These are phyloP conservation scores for Francoa sonchifolia DNA, from an alignment of 441 rosid species.

Conservation along the genomic window DNA sequence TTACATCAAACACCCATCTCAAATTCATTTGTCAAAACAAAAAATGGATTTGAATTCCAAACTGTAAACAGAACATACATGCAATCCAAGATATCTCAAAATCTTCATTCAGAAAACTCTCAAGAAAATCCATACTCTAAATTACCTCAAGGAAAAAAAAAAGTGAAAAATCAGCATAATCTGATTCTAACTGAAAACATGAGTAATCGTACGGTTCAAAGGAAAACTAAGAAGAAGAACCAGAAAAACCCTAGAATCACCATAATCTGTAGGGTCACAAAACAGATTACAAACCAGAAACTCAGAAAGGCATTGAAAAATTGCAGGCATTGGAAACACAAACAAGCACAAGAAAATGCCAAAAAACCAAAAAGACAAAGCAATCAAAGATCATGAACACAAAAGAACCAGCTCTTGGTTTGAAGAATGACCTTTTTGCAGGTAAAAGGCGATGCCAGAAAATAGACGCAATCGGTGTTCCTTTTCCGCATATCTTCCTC, in stretches of 20 bases:
- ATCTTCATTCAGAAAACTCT: no score
- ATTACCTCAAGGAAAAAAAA: no score
- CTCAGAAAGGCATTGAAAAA: not conserved
- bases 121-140: no score
- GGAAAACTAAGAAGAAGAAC: not conserved
- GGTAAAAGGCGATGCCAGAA: constrained; percentile 57
- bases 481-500: constrained; percentile 5
- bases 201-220: not conserved
- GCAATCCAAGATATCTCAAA: no score
- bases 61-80: no score
- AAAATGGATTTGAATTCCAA: no score
- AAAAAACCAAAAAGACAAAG: not conserved
- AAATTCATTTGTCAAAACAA: no score
- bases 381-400: not conserved
- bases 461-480: constrained; percentile 51
- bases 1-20: no score
- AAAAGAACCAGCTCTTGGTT: not conserved
- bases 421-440: constrained; percentile 41
- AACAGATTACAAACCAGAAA: not conserved
- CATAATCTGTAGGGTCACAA: constrained; percentile 2
- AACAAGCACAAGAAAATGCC: no score
- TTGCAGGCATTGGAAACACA: not conserved
- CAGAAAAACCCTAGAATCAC: constrained; percentile 14
- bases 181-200: no score
- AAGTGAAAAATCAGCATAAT: no score